Evolutionary conservation across 805 yeast genomes (phyloP), one percentile per base, ranked within the genome.

Genomic region (Pichia gijzeniarum): DNA sequence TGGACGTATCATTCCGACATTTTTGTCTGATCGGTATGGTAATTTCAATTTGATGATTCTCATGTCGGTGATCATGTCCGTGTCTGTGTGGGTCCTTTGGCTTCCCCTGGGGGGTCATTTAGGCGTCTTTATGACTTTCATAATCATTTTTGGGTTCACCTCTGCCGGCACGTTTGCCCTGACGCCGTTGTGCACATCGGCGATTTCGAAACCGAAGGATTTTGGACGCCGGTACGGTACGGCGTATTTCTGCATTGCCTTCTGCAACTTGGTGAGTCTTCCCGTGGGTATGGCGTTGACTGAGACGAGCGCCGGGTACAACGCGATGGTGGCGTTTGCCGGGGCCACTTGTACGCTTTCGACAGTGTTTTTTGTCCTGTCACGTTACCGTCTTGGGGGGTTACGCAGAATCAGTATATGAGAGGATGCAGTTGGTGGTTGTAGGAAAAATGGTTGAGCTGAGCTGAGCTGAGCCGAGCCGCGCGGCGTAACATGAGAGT

Each of bases 201-300:
- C 76, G 37, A 77, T 84, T 27, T 74, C 82, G 17, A 73, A 72
- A 14, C 79, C 82, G 0, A 68, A 71, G 48, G 76, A 80, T 47
- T 82, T 82, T 54, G 91, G 91, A 13, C 78, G 76, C 52, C 62
- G 82, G 22, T 85, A 80, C 54, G 90, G 91, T 0, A 74, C 88
- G 5, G 74, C 80, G 48, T 82, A 80, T 58, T 78, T 72, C 45
- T 66, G 68, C 42, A 66, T 71, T 32, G 50, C 61, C 25, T 64
- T 78, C 44, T 66, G 72, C 13, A 65, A 70, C 27, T 61, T 78
- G 25, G 67, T 73, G 13, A 65, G 71, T 19, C 65, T 77, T 19
- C 80, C 82, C 2, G 62, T 72, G 20, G 72, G 77, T 25, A 55
- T 53, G 27, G 50, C 60, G 3, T 51, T 59, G 8, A 54, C 62